These are phyloP conservation scores for Trichosporon coremiiforme DNA, from an alignment of 1,284 basidiomycete species.

Conservation along the genomic window DNA sequence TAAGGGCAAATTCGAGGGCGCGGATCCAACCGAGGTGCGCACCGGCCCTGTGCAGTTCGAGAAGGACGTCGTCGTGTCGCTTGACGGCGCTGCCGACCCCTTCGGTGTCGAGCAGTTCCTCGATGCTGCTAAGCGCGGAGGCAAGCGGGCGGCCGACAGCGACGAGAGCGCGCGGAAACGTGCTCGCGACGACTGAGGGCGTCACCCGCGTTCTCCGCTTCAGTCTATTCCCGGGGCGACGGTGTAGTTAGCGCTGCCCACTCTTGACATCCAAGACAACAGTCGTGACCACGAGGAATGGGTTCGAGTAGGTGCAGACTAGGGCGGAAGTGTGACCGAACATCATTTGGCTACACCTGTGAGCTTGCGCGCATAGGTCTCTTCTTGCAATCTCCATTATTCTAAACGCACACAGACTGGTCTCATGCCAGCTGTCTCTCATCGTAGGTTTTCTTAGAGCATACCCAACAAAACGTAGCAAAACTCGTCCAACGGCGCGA, in stretches of 20 bases:
- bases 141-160: slow-evolving; percentile 69
- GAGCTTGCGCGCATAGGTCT: not conserved
- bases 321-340: no score
- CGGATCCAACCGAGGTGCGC: slow-evolving; percentile 67
- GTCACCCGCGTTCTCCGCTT: not conserved
- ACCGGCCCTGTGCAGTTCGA: slow-evolving; percentile 99
- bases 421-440: not conserved
- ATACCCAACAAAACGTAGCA: slow-evolving; percentile 4
- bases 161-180: slow-evolving; percentile 29
- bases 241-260: no score
- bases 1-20: slow-evolving; percentile 74
- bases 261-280: no score
- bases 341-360: no score
- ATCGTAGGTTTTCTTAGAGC: not conserved
- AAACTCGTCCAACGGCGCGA: not conserved
- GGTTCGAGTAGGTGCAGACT: not conserved
- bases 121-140: slow-evolving; percentile 92
- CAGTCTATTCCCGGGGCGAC: not conserved
- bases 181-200: slow-evolving; percentile 28
- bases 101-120: slow-evolving; percentile 97
- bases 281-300: not conserved
- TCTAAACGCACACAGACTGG: not conserved
- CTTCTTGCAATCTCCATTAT: not conserved
- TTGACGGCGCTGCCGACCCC: slow-evolving; percentile 68
- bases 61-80: slow-evolving; percentile 71